These are phyloP conservation scores for Vitis rupestris DNA, from an alignment of 164 flowering plant species.

Conservation along the genomic window DNA sequence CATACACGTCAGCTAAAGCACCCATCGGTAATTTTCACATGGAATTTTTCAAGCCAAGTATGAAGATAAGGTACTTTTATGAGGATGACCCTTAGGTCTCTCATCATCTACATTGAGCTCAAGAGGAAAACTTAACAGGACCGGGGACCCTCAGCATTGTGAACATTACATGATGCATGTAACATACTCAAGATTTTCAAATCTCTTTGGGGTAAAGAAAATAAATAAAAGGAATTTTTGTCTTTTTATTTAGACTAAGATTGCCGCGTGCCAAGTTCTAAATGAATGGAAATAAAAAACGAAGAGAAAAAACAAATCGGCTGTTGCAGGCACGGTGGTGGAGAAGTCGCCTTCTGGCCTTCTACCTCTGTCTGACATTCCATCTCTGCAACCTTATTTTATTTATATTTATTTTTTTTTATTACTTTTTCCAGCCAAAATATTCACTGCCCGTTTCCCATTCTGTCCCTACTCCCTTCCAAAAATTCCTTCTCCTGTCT, in stretches of 20 bases:
- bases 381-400: constrained; percentile 26
- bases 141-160: no score
- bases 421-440: not conserved
- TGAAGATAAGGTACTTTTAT: constrained; percentile 8
- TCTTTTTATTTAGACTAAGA: not conserved
- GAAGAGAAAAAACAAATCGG: constrained; percentile 22
- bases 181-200: no score
- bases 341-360: constrained; percentile 41
- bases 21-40: no score
- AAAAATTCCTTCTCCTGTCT: constrained; percentile 1
- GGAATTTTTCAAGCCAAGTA: not conserved
- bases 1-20: no score
- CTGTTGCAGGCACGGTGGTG: constrained; percentile 31
- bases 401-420: not conserved
- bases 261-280: constrained; percentile 21
- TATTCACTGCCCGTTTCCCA: not conserved
- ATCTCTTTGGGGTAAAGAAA: not conserved
- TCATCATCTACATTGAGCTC: no score
- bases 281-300: not conserved
- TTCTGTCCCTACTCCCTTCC: constrained; percentile 13
- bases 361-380: constrained; percentile 36
- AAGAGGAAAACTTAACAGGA: no score
- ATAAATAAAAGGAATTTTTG: constrained; percentile 11
- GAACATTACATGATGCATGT: no score
- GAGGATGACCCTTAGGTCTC: constrained; percentile 7